Percentiles rank a stretch among this genome's conserved stretches.
Conservation (phyloP, 352 stramenopile species). For the Pythium myriotylum region DNA sequence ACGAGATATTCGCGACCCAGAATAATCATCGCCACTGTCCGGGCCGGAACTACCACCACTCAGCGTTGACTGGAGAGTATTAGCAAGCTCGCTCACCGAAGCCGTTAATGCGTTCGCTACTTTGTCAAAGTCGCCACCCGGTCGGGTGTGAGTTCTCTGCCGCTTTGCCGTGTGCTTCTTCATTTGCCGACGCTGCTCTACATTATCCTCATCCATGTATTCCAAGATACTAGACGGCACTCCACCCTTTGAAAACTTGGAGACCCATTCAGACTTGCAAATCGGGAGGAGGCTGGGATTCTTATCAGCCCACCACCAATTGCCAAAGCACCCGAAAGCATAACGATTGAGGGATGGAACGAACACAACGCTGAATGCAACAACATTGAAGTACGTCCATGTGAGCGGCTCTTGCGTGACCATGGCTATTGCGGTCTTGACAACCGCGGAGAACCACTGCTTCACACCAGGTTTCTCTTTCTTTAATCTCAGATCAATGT, state of each 20-base stretch:
- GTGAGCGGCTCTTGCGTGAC: constrained; percentile 62
- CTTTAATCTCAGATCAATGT: constrained; percentile 37
- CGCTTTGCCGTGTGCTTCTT: neutral
- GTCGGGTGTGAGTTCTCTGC: neutral
- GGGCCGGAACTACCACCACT: neutral
- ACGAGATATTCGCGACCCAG: neutral
- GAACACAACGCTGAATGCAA: constrained; percentile 68
- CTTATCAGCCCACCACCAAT: constrained; percentile 76
- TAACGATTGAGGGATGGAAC: constrained; percentile 64
- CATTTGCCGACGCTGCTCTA: constrained; percentile 22
- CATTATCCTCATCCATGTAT: constrained; percentile 37
- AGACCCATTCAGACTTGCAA: constrained; percentile 54
- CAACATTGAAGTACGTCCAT: constrained; percentile 63
- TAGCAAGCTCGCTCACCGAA: constrained; percentile 17
- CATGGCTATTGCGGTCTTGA: constrained; percentile 69
- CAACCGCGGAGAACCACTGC: constrained; percentile 72
- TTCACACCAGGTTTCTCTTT: constrained; percentile 42
- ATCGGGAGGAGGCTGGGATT: constrained; percentile 43
- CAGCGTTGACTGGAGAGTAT: constrained; percentile 12
- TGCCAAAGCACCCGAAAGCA: constrained; percentile 64
- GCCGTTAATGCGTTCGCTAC: constrained; percentile 23
- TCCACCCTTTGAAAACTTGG: constrained; percentile 52
- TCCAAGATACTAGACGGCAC: constrained; percentile 51
- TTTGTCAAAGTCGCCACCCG: constrained; percentile 5
- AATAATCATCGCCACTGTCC: neutral